Base-by-base conservation (phyloP, 805 yeast genomes). In the Starmera pachycereana region DNA sequence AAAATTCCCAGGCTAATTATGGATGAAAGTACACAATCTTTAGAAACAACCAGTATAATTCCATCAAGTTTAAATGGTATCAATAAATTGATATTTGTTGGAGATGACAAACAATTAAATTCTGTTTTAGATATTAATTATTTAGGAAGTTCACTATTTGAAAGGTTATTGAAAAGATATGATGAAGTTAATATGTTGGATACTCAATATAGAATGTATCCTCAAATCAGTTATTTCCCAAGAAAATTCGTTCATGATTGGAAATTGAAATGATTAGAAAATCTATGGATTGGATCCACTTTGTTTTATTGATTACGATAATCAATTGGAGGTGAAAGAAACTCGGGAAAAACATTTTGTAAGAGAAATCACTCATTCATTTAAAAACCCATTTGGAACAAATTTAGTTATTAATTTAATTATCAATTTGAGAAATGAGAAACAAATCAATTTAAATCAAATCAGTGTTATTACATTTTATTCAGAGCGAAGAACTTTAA, bases 11-110 rank as follows among this genome's bases (percentile, higher is more conserved):
- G 74, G 12, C 81, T 81, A 5, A 79, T 81, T 29, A 77, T 81
- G 82, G 88, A 81, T 62, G 88, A 81, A 60, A 73, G 85, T 6
- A 81, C 88, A 0, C 88, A 81, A 49, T 77, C 88, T 0, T 76
- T 85, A 0, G 90, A 81, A 47, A 81, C 86, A 8, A 66, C 77
- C 2, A 76, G 86, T 0, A 63, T 81, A 46, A 81, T 81, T 41
- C 88, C 88, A 9, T 60, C 81, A 44, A 77, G 84, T 7, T 72
- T 80, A 66, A 72, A 76, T 4, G 83, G 82, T 12, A 76, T 79
- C 37, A 72, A 72, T 39, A 78, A 74, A 49, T 76, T 81, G 55
- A 74, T 80, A 3, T 75, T 81, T 52, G 88, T 77, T 32, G 88
- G 88, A 44, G 90, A 81, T 58, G 84, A 81, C 49, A 78, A 75